Conservation (phyloP, 2,329 filamentous ascomycete species). For the Trichoderma lentiforme region DNA sequence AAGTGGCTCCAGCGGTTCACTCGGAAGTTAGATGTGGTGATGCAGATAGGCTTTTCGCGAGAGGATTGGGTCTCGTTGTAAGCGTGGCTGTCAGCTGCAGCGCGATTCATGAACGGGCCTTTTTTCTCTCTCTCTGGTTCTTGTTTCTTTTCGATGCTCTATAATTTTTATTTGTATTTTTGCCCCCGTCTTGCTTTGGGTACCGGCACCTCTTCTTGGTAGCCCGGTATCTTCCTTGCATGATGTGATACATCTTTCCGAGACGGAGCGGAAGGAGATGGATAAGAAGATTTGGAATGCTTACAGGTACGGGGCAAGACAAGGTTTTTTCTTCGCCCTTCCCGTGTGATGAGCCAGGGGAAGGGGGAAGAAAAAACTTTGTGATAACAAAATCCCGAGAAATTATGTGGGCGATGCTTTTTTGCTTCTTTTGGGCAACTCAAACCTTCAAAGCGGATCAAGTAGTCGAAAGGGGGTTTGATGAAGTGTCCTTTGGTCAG, state of each 20-base stretch:
- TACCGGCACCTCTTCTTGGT: neutral
- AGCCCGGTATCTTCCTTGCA: neutral
- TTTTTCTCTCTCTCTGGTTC: neutral
- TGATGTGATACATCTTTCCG: neutral
- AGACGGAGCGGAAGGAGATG: neutral
- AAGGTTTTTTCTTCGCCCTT: neutral
- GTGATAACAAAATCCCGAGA: neutral
- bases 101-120: neutral
- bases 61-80: neutral
- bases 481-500: neutral
- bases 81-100: neutral
- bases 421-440: neutral
- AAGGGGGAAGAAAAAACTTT: neutral
- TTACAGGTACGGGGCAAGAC: neutral
- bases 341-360: neutral
- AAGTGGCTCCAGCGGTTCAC: neutral
- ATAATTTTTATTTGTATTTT: neutral
- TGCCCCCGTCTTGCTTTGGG: neutral
- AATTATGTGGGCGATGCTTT: neutral
- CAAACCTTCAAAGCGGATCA: neutral
- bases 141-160: neutral
- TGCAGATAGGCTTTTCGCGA: neutral
- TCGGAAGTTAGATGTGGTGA: slow-evolving; percentile 3
- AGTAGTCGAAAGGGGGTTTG: neutral
- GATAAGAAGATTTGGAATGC: neutral